A percentile compares a stretch with the other conserved stretches of the same genome.
Evolutionary conservation across 176 grass and related monocot species (phyloP).

Genomic region (Panicum miliaceum): DNA sequence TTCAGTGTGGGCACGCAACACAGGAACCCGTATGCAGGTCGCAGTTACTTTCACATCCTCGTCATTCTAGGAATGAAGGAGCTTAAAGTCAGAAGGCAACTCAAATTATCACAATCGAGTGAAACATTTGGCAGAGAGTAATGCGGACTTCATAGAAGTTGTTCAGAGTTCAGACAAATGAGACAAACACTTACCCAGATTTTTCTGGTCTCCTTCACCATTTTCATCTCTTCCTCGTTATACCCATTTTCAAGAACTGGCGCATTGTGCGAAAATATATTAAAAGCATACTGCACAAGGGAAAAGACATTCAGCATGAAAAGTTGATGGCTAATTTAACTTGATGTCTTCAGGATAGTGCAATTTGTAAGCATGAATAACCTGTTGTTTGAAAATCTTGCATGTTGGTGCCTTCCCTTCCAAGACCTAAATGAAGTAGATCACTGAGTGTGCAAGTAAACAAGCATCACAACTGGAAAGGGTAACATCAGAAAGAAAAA

Average conservation of each 20-base stretch:
- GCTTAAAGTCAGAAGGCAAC: slow-evolving; percentile 6
- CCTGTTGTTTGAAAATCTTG: slow-evolving; percentile 93
- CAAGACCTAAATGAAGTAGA: slow-evolving; percentile 68
- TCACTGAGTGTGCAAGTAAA: background rate
- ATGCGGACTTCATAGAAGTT: slow-evolving; percentile 7
- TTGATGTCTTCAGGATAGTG: slow-evolving; percentile 1
- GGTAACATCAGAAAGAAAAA: background rate
- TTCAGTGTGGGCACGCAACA: slow-evolving; percentile 90
- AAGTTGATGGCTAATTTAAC: background rate
- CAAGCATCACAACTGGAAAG: slow-evolving; percentile 10
- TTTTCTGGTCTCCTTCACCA: slow-evolving; percentile 93
- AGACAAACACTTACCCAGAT: slow-evolving; percentile 67
- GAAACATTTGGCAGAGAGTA: slow-evolving; percentile 5
- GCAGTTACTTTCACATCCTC: slow-evolving; percentile 86
- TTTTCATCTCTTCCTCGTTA: slow-evolving; percentile 98
- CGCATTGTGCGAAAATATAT: slow-evolving; percentile 97
- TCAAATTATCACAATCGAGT: background rate
- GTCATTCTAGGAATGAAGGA: slow-evolving; percentile 65
- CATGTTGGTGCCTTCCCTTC: slow-evolving; percentile 93
- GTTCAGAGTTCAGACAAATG: background rate
- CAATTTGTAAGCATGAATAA: slow-evolving; percentile 31
- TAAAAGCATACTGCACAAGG: slow-evolving; percentile 91
- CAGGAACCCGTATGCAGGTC: slow-evolving; percentile 93
- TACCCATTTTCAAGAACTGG: slow-evolving; percentile 89
- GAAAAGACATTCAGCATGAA: slow-evolving; percentile 37